Evolutionary conservation across 441 rosid species (phyloP).

Genomic region (Corymbia citriodora): DNA sequence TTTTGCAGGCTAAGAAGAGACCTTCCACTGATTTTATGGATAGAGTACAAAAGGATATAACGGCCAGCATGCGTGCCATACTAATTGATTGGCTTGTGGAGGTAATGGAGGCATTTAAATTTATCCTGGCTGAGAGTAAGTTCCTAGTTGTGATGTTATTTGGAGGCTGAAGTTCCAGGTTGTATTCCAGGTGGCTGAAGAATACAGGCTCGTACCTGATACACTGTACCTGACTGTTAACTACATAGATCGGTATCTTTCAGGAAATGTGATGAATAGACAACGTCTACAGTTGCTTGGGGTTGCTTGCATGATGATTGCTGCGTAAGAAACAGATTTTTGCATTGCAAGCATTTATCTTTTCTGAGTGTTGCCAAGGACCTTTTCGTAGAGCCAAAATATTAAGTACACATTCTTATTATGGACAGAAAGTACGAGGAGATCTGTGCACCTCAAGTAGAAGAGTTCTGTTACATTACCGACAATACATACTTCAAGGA

Average conservation of each 20-base stretch:
- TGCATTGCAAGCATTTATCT: background rate
- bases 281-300: conserved; percentile 84
- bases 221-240: conserved; percentile 74
- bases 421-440: conserved; percentile 78
- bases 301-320: conserved; percentile 92
- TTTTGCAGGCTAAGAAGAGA: conserved; percentile 58
- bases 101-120: conserved; percentile 22
- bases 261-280: conserved; percentile 71
- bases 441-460: conserved; percentile 88
- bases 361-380: background rate
- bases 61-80: conserved; percentile 74
- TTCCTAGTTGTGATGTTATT: background rate
- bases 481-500: conserved; percentile 81
- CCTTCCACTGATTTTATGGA: conserved; percentile 85
- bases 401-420: background rate
- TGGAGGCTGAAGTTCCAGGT: background rate
- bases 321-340: conserved; percentile 49
- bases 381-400: background rate
- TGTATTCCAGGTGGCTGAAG: conserved; percentile 78
- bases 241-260: conserved; percentile 86
- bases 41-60: conserved; percentile 55
- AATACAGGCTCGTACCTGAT: conserved; percentile 82
- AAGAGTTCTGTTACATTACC: conserved; percentile 82
- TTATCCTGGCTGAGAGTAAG: background rate
- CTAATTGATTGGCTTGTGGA: conserved; percentile 94